A percentile compares a stretch with the other conserved stretches of the same genome.
Evolutionary conservation across 345 rosid genomes (phyloP).

Genomic region (Murraya paniculata): DNA sequence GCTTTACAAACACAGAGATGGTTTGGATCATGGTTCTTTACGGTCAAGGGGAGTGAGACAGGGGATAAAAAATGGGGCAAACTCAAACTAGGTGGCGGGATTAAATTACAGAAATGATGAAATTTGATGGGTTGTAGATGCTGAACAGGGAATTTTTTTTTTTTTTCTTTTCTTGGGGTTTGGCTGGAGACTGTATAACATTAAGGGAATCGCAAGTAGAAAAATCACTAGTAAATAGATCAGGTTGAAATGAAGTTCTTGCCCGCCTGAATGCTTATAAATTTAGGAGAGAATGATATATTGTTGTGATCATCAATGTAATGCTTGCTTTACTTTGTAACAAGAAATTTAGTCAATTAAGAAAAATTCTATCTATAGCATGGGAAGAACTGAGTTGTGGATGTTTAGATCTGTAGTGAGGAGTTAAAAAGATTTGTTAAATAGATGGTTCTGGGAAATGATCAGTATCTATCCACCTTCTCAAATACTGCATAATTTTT

Average conservation of each 20-base stretch:
- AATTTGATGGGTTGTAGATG: not conserved
- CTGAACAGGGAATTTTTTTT: not conserved
- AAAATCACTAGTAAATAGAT: not conserved
- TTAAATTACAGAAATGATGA: not conserved
- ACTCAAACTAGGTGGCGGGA: not conserved
- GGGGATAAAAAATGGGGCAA: not conserved
- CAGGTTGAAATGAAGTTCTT: constrained; percentile 1
- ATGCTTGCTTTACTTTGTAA: not conserved
- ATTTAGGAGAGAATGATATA: not conserved
- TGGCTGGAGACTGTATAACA: not conserved
- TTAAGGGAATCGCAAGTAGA: not conserved
- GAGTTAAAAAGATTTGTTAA: not conserved
- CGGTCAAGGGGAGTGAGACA: not conserved
- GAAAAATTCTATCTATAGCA: not conserved
- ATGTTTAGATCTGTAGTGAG: not conserved
- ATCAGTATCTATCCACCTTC: not conserved
- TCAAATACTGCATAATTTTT: not conserved
- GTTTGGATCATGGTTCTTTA: not conserved
- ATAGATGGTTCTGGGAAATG: not conserved
- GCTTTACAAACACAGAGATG: not conserved
- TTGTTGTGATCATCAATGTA: not conserved
- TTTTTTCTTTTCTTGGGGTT: not conserved
- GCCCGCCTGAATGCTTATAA: not conserved
- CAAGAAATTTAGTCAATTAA: not conserved
- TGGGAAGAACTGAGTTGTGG: constrained; percentile 1